Conservation (phyloP, 257 asterid genomes). For the Penstemon barbatus region DNA sequence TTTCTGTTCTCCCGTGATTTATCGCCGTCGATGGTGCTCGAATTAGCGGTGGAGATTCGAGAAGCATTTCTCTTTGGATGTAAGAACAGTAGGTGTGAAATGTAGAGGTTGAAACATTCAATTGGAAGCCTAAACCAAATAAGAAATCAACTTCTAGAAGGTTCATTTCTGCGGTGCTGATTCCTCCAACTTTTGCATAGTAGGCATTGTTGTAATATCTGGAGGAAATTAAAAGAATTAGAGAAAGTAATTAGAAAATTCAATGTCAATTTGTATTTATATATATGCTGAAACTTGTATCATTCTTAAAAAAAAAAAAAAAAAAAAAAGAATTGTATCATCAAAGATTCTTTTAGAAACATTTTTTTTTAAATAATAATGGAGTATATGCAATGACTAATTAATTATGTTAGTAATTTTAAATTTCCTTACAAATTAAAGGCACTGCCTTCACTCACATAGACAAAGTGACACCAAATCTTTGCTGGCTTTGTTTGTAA, state of each 20-base stretch:
- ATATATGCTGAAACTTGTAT: too few species aligned
- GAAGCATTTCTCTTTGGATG: constrained; percentile 42
- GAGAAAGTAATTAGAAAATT: not conserved
- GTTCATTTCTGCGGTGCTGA: constrained; percentile 65
- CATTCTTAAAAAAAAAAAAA: too few species aligned
- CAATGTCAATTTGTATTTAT: too few species aligned
- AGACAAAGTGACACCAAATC: constrained; percentile 30
- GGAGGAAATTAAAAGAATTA: not conserved
- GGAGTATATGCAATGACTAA: too few species aligned
- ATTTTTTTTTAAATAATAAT: too few species aligned
- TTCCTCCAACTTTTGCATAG: constrained; percentile 72
- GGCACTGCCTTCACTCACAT: constrained; percentile 9
- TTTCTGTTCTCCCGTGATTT: constrained; percentile 9
- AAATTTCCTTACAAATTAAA: too few species aligned
- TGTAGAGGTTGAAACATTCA: constrained; percentile 55
- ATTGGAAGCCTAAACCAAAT: constrained; percentile 57
- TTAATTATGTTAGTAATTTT: too few species aligned
- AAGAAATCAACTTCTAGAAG: constrained; percentile 68
- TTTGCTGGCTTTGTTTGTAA: constrained; percentile 34
- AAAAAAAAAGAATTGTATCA: too few species aligned
- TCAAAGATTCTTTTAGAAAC: too few species aligned
- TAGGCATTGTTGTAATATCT: constrained; percentile 72
- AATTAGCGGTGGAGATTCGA: constrained; percentile 40
- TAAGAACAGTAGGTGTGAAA: constrained; percentile 48
- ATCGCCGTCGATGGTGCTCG: constrained; percentile 25